Percentiles rank a stretch among this genome's conserved stretches.
These are phyloP conservation scores for Leishmania braziliensis DNA, from an alignment of 208 protist species.

Conservation along the genomic window DNA sequence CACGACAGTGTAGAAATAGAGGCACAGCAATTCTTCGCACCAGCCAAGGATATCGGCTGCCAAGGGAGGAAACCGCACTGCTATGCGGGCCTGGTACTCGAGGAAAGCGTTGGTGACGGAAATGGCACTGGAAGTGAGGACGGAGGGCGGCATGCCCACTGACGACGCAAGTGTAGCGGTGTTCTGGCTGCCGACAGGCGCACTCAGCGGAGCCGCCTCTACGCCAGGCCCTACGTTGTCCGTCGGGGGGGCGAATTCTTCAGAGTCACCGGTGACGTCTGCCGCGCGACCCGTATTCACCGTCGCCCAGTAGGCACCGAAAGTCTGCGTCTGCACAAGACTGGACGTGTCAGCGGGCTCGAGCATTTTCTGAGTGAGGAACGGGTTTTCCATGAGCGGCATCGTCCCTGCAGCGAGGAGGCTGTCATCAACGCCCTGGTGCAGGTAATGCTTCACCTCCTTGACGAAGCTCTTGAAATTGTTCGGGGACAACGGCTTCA, in stretches of 20 bases:
- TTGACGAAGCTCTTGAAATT: slow-evolving; percentile 50
- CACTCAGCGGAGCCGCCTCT: neutral
- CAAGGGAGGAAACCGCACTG: slow-evolving; percentile 74
- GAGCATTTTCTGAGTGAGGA: slow-evolving; percentile 65
- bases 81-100: slow-evolving; percentile 79
- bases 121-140: slow-evolving; percentile 62
- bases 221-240: slow-evolving; percentile 16
- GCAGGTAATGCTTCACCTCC: slow-evolving; percentile 69
- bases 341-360: slow-evolving; percentile 63
- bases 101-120: slow-evolving; percentile 64
- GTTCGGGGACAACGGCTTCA: slow-evolving; percentile 54
- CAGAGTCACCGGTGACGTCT: neutral
- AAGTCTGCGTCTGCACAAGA: slow-evolving; percentile 57
- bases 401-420: slow-evolving; percentile 25
- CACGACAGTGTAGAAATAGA: slow-evolving; percentile 82
- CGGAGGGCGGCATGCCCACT: slow-evolving; percentile 37
- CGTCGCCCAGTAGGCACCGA: slow-evolving; percentile 56
- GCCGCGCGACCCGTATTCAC: slow-evolving; percentile 15
- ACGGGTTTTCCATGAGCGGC: slow-evolving; percentile 70
- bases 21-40: slow-evolving; percentile 65
- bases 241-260: slow-evolving; percentile 7
- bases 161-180: slow-evolving; percentile 26
- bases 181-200: neutral
- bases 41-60: slow-evolving; percentile 70
- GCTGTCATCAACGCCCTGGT: slow-evolving; percentile 33